Base-by-base conservation (phyloP, 352 stramenopile genomes). In the Globisporangium paddicum region DNA sequence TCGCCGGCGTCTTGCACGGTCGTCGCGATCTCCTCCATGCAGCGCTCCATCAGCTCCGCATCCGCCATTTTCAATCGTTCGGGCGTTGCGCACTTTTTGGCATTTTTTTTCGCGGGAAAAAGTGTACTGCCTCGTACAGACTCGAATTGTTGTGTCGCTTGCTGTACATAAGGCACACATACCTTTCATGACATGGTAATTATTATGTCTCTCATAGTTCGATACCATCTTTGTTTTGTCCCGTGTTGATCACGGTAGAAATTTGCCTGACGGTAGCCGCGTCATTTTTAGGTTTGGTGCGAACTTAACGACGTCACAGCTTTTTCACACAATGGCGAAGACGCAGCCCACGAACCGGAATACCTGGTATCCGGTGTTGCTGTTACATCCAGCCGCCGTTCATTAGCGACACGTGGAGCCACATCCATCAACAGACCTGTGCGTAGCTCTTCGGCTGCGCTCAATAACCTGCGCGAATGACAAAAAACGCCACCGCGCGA, bases 1-100 rank as follows among this genome's bases (percentile, higher is more conserved):
- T 84, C 66, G 45, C 69, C 64, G 9, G 64, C 76, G 57, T 90
- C 81, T 67, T 82, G 63, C 62, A 89, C 74, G n/a, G 62, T 64
- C 16, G 61, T 66, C 13, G 67, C 66, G 51, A 90, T 82, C 55
- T 83, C 68, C 66, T 90, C 78, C 14, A 73, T 42, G 49, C 75
- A 89, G 38, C 71, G 74, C 51, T 75, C 62, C 46, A 70, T 32
- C 28, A 67, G 28, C 46, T 57, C 61, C 35, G 16, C 18, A 16
- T 30, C 21, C 37, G 30, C 38, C 56, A 50, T 62, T n/a, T 34
- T 53, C 34, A 35, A 48, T 61, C 41, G 18, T 18, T 18, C 30
- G 35, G 8, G 35, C 35, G 25, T 18, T 55, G 37, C 44, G 19
- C 28, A 14, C 18, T 52, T 44, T n/a, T n/a, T n/a, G n/a, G n/a